These are phyloP conservation scores for Pseudogymnoascus sp. DNA, from an alignment of 2,329 filamentous ascomycete genomes.

Conservation along the genomic window DNA sequence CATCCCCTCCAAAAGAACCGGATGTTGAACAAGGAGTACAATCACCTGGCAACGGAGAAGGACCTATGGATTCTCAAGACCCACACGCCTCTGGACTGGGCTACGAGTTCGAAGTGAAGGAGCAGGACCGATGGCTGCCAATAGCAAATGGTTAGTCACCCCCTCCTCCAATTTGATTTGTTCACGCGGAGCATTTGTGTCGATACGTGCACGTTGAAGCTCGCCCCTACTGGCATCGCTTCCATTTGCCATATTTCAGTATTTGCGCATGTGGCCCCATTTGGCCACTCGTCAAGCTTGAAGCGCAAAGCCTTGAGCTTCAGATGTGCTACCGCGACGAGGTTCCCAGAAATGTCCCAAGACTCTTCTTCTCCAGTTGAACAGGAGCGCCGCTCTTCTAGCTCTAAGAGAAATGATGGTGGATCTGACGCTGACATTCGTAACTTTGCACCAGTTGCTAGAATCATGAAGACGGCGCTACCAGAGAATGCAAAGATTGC, in stretches of 20 bases:
- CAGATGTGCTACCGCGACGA: constrained; percentile 10
- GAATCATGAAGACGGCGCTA: constrained; percentile 97
- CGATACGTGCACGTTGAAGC: constrained; percentile 21
- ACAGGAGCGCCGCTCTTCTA: constrained; percentile 39
- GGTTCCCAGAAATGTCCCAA: constrained; percentile 46
- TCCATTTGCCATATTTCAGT: constrained; percentile 38
- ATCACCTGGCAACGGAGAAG: constrained; percentile 83
- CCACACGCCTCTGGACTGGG: constrained; percentile 65
- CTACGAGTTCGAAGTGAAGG: constrained; percentile 98
- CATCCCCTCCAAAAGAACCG: constrained; percentile 81
- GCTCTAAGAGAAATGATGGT: constrained; percentile 25
- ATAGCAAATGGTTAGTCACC: constrained; percentile 97
- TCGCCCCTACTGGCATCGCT: constrained; percentile 39
- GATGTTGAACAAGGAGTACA: constrained; percentile 87
- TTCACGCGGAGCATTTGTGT: constrained; percentile 28
- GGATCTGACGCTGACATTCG: constrained; percentile 79
- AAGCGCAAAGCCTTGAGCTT: constrained; percentile 24
- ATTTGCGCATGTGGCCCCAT: constrained; percentile 23
- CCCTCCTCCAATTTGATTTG: constrained; percentile 39
- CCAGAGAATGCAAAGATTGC: constrained; percentile 98
- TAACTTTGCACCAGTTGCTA: constrained; percentile 90
- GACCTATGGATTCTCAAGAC: constrained; percentile 79
- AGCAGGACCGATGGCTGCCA: constrained; percentile 98
- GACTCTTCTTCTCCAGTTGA: constrained; percentile 43
- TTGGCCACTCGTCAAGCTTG: constrained; percentile 26